phyloP scores from a whole-genome alignment of 176 grass and related monocot species.

The Alloteropsis semialata region DNA sequence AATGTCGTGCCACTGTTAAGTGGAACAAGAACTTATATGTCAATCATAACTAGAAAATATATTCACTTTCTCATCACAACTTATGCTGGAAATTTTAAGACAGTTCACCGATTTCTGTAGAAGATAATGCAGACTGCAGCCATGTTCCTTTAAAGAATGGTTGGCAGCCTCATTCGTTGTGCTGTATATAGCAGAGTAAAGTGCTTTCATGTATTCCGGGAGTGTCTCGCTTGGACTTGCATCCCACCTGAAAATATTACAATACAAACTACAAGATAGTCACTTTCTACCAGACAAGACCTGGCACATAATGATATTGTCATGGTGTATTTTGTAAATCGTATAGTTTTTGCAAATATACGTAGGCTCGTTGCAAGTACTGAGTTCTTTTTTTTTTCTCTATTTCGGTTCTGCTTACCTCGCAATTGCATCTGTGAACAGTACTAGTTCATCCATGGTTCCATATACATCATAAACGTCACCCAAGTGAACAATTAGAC shows the following conservation, averaged over 20 bases:
- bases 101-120: constrained; percentile 34
- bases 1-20: constrained; percentile 40
- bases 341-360: no score
- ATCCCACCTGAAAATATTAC: constrained; percentile 44
- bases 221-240: no score
- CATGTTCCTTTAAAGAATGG: no score
- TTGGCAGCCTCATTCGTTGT: no score
- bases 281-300: neutral
- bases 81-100: neutral
- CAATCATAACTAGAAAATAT: neutral
- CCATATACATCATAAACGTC: constrained; percentile 68
- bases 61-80: neutral
- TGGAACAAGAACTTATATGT: neutral
- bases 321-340: neutral
- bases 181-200: no score
- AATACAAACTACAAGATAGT: neutral
- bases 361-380: no score
- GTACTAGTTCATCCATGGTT: constrained; percentile 39
- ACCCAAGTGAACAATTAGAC: constrained; percentile 38
- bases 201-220: no score
- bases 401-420: constrained; percentile 22
- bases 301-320: neutral
- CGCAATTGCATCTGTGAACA: constrained; percentile 43
- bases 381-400: neutral
- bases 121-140: no score